Evolutionary conservation across 768 basidiomycete species (phyloP).

Genomic region (Psilocybe azurescens): DNA sequence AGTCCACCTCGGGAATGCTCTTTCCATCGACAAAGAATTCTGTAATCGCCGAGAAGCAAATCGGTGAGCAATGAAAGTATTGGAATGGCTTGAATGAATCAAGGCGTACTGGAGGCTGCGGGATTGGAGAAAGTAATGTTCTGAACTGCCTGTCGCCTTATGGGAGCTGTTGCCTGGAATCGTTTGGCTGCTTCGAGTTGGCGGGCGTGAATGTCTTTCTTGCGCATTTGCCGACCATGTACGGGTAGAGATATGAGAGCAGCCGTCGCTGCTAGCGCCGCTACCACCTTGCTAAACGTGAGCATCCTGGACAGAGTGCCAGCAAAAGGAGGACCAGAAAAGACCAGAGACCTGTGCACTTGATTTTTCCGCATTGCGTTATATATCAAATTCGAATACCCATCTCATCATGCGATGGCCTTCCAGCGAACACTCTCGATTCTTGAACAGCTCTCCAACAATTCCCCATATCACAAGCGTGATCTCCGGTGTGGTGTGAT

Average conservation of each 20-base stretch:
- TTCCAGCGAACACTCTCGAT: constrained; percentile 12
- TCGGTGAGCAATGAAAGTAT: neutral
- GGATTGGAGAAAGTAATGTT: constrained; percentile 79
- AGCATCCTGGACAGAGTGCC: constrained; percentile 16
- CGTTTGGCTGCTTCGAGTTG: constrained; percentile 56
- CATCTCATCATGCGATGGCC: constrained; percentile 17
- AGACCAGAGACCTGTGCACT: constrained; percentile 10
- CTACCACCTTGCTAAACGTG: constrained; percentile 18
- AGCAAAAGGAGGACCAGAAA: constrained; percentile 10
- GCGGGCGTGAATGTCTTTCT: constrained; percentile 46
- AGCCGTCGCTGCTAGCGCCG: constrained; percentile 21
- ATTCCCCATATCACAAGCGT: neutral
- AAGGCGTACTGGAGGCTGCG: constrained; percentile 53
- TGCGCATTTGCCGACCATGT: constrained; percentile 39
- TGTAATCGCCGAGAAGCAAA: constrained; percentile 24
- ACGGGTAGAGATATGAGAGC: constrained; percentile 19
- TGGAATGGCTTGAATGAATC: neutral
- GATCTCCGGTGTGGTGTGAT: neutral
- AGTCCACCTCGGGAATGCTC: constrained; percentile 69
- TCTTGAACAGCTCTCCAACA: neutral
- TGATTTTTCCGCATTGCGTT: constrained; percentile 2
- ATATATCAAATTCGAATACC: constrained; percentile 13
- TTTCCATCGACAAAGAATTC: constrained; percentile 76
- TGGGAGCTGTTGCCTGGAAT: constrained; percentile 28
- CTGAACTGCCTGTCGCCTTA: constrained; percentile 37